phyloP scores from a whole-genome alignment of 306 rosid species.

The Lagenaria siceraria region DNA sequence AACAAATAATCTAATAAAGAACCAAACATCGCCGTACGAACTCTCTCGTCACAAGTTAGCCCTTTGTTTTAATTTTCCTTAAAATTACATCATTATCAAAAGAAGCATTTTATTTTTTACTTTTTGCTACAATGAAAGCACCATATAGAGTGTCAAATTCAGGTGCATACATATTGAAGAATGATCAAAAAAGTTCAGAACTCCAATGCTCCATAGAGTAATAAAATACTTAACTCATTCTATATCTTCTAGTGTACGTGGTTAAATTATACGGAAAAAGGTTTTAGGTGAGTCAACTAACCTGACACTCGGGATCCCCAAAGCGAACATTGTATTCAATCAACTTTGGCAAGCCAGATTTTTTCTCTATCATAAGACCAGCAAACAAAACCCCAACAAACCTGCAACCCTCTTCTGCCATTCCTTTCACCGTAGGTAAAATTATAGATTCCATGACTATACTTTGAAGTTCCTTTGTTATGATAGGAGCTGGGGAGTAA shows the following conservation, averaged over 20 bases:
- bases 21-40: too few species aligned
- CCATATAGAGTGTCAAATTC: neutral
- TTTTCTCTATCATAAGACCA: conserved; percentile 94
- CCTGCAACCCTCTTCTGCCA: conserved; percentile 80
- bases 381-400: conserved; percentile 92
- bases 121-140: neutral
- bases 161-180: neutral
- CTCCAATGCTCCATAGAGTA: neutral
- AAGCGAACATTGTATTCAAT: conserved; percentile 94
- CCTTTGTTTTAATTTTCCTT: too few species aligned
- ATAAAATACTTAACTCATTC: neutral
- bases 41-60: neutral
- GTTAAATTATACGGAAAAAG: neutral
- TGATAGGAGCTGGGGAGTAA: conserved; percentile 79
- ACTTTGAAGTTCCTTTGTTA: conserved; percentile 70
- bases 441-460: conserved; percentile 76
- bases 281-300: conserved; percentile 18
- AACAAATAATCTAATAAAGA: too few species aligned
- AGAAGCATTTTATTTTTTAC: neutral
- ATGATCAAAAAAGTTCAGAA: neutral
- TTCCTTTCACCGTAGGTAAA: conserved; percentile 85
- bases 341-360: conserved; percentile 82
- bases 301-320: conserved; percentile 99
- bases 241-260: neutral
- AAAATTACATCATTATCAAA: too few species aligned